Base-by-base conservation (phyloP, 495 filamentous ascomycete species). In the Astrothelium macrocarpum region DNA sequence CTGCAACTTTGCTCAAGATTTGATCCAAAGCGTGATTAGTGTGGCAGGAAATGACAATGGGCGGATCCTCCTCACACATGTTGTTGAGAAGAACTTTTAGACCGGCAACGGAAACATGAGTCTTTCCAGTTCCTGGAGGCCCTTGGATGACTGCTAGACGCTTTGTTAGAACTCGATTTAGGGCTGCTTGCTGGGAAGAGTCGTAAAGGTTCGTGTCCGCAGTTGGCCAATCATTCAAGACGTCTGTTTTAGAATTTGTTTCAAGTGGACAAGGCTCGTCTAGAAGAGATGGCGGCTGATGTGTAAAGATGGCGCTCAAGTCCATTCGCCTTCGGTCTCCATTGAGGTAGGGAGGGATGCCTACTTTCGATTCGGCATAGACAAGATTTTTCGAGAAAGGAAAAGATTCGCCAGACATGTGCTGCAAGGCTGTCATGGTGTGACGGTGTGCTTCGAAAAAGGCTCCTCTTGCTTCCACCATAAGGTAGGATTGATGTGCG, bases 21-120 rank as follows among this genome's bases (percentile, higher is more conserved):
- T 96, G 94, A 67, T 97, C 93, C 0, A 97, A 73, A 0, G 94
- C 93, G 74, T 98, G 91, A 65, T 98, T 98, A 2, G 93, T 97
- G 66, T 97, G 89, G 28, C 90, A 89, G 0, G 90, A 80, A 5
- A 95, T 77, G 26, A 95, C 78, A 36, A 96, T 85, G 16, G 89
- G 89, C 25, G 88, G 85, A 71, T 89, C 81, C 10, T 76, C 76
- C 1, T 70, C 62, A n/a, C 65, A 63, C 77, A 84, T 81, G 62
- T 88, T 90, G 1, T 78, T 71, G 0, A 96, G 74, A 59, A 95
- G 72, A 2, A 87, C 77, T 53, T 82, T 84, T 32, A 97, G 71
- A 1, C 89, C 89, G 43, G 84, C 71, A 0, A 92, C 81, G 0
- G 90, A 92, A 0, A 90, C 84, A 66, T 85, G 85, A 0, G 91